Percentiles rank a stretch among this genome's conserved stretches.
Conservation (phyloP, 345 rosid genomes). For the Combretum micranthum region DNA sequence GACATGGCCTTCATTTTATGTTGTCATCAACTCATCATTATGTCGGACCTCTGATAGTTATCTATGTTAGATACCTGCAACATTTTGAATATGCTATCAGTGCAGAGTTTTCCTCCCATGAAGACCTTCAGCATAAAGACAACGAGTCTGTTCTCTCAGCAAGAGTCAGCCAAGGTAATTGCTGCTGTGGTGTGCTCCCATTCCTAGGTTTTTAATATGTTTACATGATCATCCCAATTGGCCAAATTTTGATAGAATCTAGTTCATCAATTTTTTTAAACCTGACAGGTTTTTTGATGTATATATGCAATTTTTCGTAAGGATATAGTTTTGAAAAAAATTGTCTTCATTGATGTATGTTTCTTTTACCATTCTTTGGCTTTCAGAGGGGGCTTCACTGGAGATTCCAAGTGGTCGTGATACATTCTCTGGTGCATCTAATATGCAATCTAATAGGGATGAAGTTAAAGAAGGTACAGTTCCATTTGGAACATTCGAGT, state of each 20-base stretch:
- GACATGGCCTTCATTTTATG: too few species aligned
- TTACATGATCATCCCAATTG: constrained; percentile 32
- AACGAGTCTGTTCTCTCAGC: constrained; percentile 33
- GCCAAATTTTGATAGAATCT: neutral
- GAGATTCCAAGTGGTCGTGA: constrained; percentile 26
- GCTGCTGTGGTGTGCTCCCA: constrained; percentile 2
- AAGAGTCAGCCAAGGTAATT: constrained; percentile 47
- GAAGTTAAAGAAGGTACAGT: constrained; percentile 63
- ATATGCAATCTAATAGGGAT: constrained; percentile 41
- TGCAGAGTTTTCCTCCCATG: constrained; percentile 39
- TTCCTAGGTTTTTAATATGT: constrained; percentile 1
- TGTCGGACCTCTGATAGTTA: neutral
- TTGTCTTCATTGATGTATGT: constrained; percentile 2
- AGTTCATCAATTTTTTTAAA: too few species aligned
- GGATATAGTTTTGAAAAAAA: neutral
- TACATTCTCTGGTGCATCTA: constrained; percentile 24
- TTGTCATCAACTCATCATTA: too few species aligned
- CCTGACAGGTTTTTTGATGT: neutral
- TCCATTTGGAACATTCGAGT: constrained; percentile 3
- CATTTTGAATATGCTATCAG: constrained; percentile 10
- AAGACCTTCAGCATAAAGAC: constrained; percentile 41
- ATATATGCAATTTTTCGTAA: constrained; percentile 2
- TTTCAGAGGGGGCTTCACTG: constrained; percentile 19
- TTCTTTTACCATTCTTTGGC: constrained; percentile 9
- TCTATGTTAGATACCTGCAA: neutral